phyloP scores from a whole-genome alignment of 2,329 filamentous ascomycete genomes.

The Cryphonectria carpinicola region DNA sequence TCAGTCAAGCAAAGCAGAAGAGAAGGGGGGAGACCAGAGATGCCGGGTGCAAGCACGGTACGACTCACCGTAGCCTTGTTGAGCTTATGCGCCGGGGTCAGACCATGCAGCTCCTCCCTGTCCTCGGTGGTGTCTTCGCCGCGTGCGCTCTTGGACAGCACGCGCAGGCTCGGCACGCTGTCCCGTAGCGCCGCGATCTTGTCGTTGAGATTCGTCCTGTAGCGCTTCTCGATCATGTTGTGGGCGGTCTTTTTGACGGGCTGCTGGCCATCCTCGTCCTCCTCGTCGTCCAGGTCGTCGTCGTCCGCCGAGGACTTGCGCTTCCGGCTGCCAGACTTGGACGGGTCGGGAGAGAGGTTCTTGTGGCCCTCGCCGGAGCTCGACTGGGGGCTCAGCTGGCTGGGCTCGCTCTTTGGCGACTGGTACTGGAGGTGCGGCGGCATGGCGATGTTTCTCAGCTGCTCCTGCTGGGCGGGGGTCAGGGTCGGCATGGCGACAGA shows the following conservation, averaged over 20 bases:
- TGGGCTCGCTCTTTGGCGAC: constrained; percentile 61
- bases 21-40: too few species aligned
- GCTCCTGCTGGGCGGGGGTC: constrained; percentile 63
- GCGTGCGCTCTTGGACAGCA: constrained; percentile 74
- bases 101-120: constrained; percentile 78
- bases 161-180: constrained; percentile 86
- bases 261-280: constrained; percentile 59
- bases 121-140: constrained; percentile 74
- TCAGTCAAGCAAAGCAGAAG: constrained; percentile 15
- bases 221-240: constrained; percentile 98
- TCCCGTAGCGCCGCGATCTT: constrained; percentile 93
- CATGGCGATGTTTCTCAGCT: constrained; percentile 67
- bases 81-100: constrained; percentile 87
- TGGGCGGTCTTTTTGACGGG: constrained; percentile 88
- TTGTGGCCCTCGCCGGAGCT: constrained; percentile 52
- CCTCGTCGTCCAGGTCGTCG: constrained; percentile 64
- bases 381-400: constrained; percentile 62
- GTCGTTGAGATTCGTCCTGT: constrained; percentile 94
- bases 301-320: constrained; percentile 69
- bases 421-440: constrained; percentile 64
- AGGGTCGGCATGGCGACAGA: constrained; percentile 46
- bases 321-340: constrained; percentile 60
- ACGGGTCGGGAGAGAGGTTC: constrained; percentile 63
- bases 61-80: constrained; percentile 86
- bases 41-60: background rate